Evolutionary conservation across 2,329 filamentous ascomycete species (phyloP), one percentile per base, ranked within the genome.

Genomic region (Colletotrichum melonis): DNA sequence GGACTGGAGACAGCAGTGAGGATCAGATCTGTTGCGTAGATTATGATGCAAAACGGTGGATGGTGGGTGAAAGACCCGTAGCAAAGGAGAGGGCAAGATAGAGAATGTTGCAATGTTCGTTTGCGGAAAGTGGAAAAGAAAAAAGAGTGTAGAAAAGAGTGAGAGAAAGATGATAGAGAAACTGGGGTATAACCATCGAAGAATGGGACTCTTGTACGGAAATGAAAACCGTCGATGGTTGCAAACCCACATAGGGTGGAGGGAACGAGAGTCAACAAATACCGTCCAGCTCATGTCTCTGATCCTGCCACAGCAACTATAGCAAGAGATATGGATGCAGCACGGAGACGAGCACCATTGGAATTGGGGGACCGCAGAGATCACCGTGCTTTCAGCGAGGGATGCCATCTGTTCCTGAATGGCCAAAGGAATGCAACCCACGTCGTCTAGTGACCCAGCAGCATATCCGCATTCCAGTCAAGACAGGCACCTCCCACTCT

Each of bases 171-270:
- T 63, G 67, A 55, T 63, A 57, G 22, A 55, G 56, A 63, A 63
- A 65, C 46, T 67, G 72, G 58, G 60, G 62, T 67, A 55, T 46
- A 65, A 65, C 63, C 71, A 58, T 66, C 55, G 49, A 69, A 73
- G 73, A 70, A 73, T 74, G 73, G 73, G 71, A 70, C 67, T 71
- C 66, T 74, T 74, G 66, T 67, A 74, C 73, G 70, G 65, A 75
- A 70, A 68, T 63, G 69, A 73, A 74, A 59, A 24, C 59, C 70
- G 70, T 73, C 66, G 70, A 73, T 73, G 70, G 70, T 73, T 73
- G 35, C 70, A 73, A 70, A 59, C 42, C 70, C 38, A 57, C 62
- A 63, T 63, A 38, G 35, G 64, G 66, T 54, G n/a, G 70, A 66
- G 59, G 70, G 66, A 67, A 59, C 57, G 65, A 63, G 63, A 67